Conservation (phyloP, 2,329 filamentous ascomycete genomes). For the Ophiocordyceps camponoti-rufipedis region DNA sequence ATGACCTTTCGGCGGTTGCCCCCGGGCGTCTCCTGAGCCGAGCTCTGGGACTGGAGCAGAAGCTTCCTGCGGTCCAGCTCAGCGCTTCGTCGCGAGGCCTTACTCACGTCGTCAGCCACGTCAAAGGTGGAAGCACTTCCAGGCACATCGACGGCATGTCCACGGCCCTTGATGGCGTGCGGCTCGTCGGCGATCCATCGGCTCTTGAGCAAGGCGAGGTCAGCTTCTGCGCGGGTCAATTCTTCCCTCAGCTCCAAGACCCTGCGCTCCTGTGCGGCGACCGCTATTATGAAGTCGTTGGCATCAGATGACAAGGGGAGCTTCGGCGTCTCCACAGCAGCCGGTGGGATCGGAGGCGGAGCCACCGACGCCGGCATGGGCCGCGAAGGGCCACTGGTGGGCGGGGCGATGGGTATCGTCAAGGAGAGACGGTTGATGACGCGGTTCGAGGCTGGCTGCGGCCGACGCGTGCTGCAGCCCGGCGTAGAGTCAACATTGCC, state of each 20-base stretch:
- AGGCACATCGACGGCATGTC: conserved; percentile 1
- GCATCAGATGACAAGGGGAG: conserved; percentile 32
- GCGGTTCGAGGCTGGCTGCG: conserved; percentile 34
- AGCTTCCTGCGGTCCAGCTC: conserved; percentile 62
- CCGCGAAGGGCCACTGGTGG: conserved; percentile 31
- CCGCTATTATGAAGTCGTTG: conserved; percentile 63
- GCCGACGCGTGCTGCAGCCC: conserved; percentile 22
- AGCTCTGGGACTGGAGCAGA: conserved; percentile 30
- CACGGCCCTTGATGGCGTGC: conserved; percentile 48
- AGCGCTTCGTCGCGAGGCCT: conserved; percentile 19
- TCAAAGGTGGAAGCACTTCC: conserved; percentile 1
- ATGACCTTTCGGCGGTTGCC: conserved; percentile 42
- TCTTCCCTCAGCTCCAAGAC: conserved; percentile 88
- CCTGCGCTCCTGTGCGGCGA: conserved; percentile 79
- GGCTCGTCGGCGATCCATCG: conserved; percentile 68
- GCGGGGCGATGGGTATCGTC: conserved; percentile 40
- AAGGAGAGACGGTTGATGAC: conserved; percentile 40
- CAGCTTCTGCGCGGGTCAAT: conserved; percentile 61
- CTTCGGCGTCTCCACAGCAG: conserved; percentile 26
- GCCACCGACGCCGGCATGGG: conserved; percentile 26
- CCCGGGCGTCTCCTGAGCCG: conserved; percentile 22
- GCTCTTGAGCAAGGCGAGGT: conserved; percentile 60
- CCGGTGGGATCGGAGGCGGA: conserved; percentile 26
- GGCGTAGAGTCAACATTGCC: not conserved
- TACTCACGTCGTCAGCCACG: conserved; percentile 12